Percentiles rank a stretch among this genome's conserved stretches.
phyloP scores from a whole-genome alignment of 768 basidiomycete species.

The Trichaptum fuscoviolaceum region DNA sequence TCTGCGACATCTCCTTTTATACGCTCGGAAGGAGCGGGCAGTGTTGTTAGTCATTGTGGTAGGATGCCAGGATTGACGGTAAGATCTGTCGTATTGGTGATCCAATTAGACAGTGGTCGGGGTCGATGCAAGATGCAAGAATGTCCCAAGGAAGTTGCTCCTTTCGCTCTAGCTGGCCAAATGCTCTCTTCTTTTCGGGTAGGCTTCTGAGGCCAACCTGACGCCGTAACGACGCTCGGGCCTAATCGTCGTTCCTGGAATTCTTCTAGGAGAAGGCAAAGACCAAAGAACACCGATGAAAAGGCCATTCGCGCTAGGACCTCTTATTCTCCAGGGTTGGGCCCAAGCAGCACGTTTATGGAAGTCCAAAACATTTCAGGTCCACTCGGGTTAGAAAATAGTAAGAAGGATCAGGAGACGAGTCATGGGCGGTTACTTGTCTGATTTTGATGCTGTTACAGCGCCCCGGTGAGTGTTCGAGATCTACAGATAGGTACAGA shows the following conservation, averaged over 20 bases:
- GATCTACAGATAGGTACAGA: not conserved
- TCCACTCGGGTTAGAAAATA: not conserved
- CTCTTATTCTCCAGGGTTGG: not conserved
- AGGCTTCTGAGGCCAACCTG: not conserved
- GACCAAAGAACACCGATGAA: not conserved
- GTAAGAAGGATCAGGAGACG: not conserved
- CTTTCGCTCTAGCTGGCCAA: not conserved
- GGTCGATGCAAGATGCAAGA: not conserved
- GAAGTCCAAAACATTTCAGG: not conserved
- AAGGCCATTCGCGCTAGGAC: not conserved
- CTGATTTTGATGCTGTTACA: not conserved
- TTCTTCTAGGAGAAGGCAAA: not conserved
- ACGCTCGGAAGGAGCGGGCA: slow-evolving; percentile 5
- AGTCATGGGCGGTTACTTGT: slow-evolving; percentile 1
- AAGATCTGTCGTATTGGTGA: not conserved
- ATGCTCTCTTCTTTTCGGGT: not conserved
- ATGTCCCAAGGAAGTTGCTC: not conserved
- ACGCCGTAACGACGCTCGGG: slow-evolving; percentile 1
- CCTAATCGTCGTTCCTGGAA: slow-evolving; percentile 1
- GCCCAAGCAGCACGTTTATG: not conserved
- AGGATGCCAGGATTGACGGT: not conserved
- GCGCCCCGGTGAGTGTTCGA: not conserved
- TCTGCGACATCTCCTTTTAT: not conserved
- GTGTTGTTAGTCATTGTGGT: slow-evolving; percentile 1
- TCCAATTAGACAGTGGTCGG: not conserved